Percentiles rank a stretch among this genome's conserved stretches.
phyloP scores from a whole-genome alignment of 1,284 basidiomycete genomes.

The Flammula alnicola region DNA sequence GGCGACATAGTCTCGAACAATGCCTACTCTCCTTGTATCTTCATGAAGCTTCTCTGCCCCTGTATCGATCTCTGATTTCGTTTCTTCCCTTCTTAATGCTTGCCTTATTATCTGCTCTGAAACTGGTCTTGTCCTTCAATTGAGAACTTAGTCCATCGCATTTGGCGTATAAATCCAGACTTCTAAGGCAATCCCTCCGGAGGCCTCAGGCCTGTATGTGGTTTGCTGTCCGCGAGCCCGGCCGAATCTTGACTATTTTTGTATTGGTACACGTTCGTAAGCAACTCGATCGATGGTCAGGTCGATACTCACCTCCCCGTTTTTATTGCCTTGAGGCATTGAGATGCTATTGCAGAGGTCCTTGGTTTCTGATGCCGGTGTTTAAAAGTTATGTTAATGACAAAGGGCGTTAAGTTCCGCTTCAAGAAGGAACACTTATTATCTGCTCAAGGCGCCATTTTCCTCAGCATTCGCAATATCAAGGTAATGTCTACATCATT shows the following conservation, averaged over 20 bases:
- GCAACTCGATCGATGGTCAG: slow-evolving; percentile 6
- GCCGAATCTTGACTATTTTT: slow-evolving; percentile 2
- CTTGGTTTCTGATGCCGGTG: not conserved
- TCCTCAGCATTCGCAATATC: not conserved
- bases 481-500: slow-evolving; percentile 1
- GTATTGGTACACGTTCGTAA: not conserved
- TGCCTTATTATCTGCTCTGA: too few relatives aligned
- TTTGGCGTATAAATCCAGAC: too few relatives aligned
- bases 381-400: not conserved
- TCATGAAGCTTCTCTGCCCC: not conserved
- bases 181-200: too few relatives aligned
- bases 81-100: too few relatives aligned
- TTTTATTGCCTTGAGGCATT: slow-evolving; percentile 8
- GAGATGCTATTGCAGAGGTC: not conserved
- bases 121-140: too few relatives aligned
- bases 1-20: not conserved
- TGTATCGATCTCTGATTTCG: not conserved
- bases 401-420: too few relatives aligned
- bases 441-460: not conserved
- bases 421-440: too few relatives aligned
- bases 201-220: too few relatives aligned
- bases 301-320: not conserved
- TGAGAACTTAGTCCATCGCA: too few relatives aligned
- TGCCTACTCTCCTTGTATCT: not conserved
- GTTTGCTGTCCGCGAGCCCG: too few relatives aligned